Percentiles rank a stretch among this genome's conserved stretches.
phyloP scores from a whole-genome alignment of 441 rosid species.

The Isatis lusitanica region DNA sequence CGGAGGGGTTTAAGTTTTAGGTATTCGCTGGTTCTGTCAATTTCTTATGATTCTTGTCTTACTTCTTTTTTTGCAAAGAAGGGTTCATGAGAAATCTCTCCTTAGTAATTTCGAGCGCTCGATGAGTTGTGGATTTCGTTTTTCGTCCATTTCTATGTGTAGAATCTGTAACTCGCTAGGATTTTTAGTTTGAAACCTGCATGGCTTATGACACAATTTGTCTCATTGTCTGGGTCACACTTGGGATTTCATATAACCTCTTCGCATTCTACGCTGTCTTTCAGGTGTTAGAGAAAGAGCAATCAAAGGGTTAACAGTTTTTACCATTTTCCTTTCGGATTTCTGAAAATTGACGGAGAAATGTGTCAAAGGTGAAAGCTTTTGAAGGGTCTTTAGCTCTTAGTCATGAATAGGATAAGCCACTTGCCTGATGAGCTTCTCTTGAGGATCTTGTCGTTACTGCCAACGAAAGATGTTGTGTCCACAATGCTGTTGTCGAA shows the following conservation, averaged over 20 bases:
- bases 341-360: background rate
- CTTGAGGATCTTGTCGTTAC: background rate
- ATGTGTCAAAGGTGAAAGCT: background rate
- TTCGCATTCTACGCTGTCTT: background rate
- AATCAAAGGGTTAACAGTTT: background rate
- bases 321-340: background rate
- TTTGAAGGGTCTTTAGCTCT: background rate
- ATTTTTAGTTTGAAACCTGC: background rate
- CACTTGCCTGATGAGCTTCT: background rate
- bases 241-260: background rate
- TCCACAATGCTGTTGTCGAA: slow-evolving; percentile 17
- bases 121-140: background rate
- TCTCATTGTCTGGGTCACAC: background rate
- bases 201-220: background rate
- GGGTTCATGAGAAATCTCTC: no score
- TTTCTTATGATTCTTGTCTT: background rate
- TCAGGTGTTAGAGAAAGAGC: background rate
- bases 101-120: no score
- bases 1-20: background rate
- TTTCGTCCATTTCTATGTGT: no score
- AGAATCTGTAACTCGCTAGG: background rate
- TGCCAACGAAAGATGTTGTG: background rate
- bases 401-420: background rate
- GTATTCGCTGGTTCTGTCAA: background rate
- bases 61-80: background rate